Percentiles rank a stretch among this genome's conserved stretches.
These are phyloP conservation scores for Cercospora janseana DNA, from an alignment of 2,329 filamentous ascomycete species.

Conservation along the genomic window DNA sequence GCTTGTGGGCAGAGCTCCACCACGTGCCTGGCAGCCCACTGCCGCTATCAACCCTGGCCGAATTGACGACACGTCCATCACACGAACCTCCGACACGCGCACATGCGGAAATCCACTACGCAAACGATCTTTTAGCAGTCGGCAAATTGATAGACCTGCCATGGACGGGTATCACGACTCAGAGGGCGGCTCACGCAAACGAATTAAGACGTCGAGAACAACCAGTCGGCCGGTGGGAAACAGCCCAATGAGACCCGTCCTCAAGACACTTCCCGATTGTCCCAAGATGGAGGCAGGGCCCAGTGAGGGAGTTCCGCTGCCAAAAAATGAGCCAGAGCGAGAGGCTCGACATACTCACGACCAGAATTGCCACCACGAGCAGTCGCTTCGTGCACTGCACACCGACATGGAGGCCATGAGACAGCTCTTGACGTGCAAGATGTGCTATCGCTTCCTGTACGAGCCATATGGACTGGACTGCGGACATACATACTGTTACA, in stretches of 20 bases:
- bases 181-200: conserved; percentile 28
- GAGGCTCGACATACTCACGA: not conserved
- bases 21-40: not conserved
- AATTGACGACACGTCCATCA: conserved; percentile 5
- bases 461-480: conserved; percentile 67
- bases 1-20: not conserved
- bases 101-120: not conserved
- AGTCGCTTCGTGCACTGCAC: conserved; percentile 29
- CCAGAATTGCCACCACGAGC: conserved; percentile 28
- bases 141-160: conserved; percentile 14
- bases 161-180: conserved; percentile 19
- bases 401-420: conserved; percentile 61
- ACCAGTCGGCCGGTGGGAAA: conserved; percentile 18
- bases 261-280: conserved; percentile 15
- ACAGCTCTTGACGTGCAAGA: conserved; percentile 62
- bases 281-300: conserved; percentile 10
- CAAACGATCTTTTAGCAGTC: not conserved
- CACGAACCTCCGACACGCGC: conserved; percentile 2
- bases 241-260: conserved; percentile 14
- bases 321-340: not conserved
- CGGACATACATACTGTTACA: conserved; percentile 72
- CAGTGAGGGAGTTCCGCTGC: conserved; percentile 8
- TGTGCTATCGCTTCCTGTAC: conserved; percentile 67
- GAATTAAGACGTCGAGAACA: conserved; percentile 27
- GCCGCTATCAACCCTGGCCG: conserved; percentile 2